Evolutionary conservation across 176 grass and related monocot species (phyloP).

Genomic region (Hordeum vulgare): DNA sequence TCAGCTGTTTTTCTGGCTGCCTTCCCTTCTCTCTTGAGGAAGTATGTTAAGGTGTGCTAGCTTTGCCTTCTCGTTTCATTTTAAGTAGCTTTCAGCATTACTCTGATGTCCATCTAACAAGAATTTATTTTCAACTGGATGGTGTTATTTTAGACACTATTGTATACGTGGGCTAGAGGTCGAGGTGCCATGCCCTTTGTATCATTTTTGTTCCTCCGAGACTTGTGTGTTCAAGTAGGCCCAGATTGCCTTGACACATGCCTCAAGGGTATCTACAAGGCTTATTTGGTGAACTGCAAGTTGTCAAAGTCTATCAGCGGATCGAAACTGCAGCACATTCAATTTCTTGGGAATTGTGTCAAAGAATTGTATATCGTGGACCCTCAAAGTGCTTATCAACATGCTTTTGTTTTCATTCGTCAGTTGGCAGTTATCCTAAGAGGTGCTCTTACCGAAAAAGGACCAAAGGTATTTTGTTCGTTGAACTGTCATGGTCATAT

Average conservation of each 20-base stretch:
- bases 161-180: conserved; percentile 87
- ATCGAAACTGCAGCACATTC: conserved; percentile 84
- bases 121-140: conserved; percentile 1
- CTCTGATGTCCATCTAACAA: conserved; percentile 7
- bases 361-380: conserved; percentile 74
- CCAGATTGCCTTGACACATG: conserved; percentile 79
- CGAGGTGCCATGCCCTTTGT: conserved; percentile 65
- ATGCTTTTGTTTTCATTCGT: conserved; percentile 96
- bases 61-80: conserved; percentile 1
- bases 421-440: conserved; percentile 76
- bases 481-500: conserved; percentile 8
- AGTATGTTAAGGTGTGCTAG: conserved; percentile 82
- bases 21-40: conserved; percentile 82
- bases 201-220: conserved; percentile 88
- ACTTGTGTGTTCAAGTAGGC: conserved; percentile 84
- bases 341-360: conserved; percentile 94
- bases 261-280: conserved; percentile 93
- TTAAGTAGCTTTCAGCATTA: conserved; percentile 1
- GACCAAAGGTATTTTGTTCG: conserved; percentile 62
- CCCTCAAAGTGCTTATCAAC: conserved; percentile 66
- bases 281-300: conserved; percentile 99
- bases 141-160: conserved; percentile 53
- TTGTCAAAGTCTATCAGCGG: conserved; percentile 74
- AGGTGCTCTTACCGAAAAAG: conserved; percentile 77
- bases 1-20: conserved; percentile 82